Conservation (phyloP, 768 basidiomycete species). For the Lactarius vividus region DNA sequence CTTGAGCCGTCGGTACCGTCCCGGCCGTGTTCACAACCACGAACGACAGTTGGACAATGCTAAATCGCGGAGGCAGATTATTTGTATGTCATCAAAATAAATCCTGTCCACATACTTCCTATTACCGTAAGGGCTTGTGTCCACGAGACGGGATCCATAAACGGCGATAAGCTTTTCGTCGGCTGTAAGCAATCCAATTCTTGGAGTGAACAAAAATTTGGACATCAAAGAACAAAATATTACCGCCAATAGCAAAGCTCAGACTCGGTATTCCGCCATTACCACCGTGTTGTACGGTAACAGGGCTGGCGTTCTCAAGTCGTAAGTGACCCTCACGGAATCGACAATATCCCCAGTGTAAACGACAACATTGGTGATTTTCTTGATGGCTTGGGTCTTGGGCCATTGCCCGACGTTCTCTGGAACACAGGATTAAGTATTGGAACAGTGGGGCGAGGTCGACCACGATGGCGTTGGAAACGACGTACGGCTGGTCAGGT, state of each 20-base stretch:
- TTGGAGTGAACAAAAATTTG: too few species aligned
- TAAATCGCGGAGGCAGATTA: too few species aligned
- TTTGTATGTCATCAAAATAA: too few species aligned
- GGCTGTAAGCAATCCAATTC: too few species aligned
- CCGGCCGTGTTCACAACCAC: too few species aligned
- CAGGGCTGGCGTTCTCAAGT: neutral
- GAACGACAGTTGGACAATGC: too few species aligned
- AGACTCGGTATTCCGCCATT: too few species aligned
- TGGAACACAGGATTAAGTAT: neutral
- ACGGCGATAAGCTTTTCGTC: too few species aligned
- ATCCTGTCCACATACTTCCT: too few species aligned
- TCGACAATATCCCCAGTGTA: neutral
- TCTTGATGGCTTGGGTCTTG: neutral
- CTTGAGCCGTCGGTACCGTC: too few species aligned
- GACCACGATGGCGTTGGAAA: neutral
- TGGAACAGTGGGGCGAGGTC: neutral
- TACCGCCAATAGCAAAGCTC: neutral
- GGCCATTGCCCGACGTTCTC: neutral
- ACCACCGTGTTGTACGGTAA: neutral
- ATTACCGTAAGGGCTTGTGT: too few species aligned
- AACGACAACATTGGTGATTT: neutral
- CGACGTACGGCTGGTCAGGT: neutral
- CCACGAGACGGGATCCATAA: too few species aligned
- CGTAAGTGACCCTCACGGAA: neutral
- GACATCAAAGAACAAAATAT: neutral